phyloP scores from a whole-genome alignment of 75 land plant species.

The Pseudotsuga menziesii region DNA sequence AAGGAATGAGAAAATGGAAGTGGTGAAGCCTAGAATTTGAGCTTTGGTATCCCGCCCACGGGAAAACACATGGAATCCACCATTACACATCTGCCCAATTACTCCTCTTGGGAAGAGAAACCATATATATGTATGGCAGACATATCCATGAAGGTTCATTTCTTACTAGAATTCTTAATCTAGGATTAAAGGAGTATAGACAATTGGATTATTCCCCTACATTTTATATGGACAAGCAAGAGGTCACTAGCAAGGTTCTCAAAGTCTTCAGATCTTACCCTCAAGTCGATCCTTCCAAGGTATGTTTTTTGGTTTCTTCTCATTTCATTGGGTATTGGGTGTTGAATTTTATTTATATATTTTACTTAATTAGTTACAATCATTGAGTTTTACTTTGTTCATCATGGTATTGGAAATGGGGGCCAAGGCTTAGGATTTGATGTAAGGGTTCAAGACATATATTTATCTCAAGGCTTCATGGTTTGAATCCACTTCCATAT shows the following conservation, averaged over 20 bases:
- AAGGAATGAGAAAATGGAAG: neutral
- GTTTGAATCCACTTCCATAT: neutral
- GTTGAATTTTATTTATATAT: neutral
- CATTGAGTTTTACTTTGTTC: neutral
- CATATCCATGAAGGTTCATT: neutral
- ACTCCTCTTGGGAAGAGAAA: neutral
- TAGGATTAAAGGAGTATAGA: constrained; percentile 1
- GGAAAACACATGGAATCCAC: neutral
- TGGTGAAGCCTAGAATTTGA: neutral
- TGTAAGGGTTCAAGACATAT: neutral
- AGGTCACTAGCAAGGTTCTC: constrained; percentile 13
- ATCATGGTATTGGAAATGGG: neutral
- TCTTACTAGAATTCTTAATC: neutral
- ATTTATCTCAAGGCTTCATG: too few relatives aligned
- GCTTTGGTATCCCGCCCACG: neutral
- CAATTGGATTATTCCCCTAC: constrained; percentile 13
- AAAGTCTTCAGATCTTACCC: constrained; percentile 19
- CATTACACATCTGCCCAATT: neutral
- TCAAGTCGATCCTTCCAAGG: constrained; percentile 23
- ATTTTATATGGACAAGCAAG: constrained; percentile 16
- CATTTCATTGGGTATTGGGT: neutral
- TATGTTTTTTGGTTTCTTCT: neutral
- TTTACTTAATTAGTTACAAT: neutral
- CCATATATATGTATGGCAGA: neutral
- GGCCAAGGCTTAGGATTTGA: neutral